phyloP scores from a whole-genome alignment of 257 asterid species.

The Jasminum sambac region DNA sequence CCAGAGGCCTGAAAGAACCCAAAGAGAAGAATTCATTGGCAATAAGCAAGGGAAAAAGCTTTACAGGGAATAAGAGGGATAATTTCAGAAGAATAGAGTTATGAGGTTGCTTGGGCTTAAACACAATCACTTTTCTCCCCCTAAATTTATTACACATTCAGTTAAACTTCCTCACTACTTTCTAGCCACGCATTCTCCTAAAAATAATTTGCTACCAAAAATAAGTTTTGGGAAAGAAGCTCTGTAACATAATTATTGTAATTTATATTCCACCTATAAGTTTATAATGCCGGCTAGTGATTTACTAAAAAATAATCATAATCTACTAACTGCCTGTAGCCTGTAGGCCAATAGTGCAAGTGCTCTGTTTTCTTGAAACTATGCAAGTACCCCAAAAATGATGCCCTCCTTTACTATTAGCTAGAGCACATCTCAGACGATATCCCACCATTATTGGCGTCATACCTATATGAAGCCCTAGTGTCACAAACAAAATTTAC shows the following conservation, averaged over 20 bases:
- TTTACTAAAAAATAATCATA: neutral
- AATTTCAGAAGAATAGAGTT: neutral
- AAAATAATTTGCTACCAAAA: no score
- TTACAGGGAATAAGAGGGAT: neutral
- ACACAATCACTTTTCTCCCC: no score
- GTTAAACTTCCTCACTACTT: no score
- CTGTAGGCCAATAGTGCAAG: neutral
- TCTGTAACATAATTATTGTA: neutral
- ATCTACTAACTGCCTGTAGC: neutral
- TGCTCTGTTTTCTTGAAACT: constrained; percentile 11
- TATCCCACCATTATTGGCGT: constrained; percentile 9
- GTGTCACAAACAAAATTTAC: constrained; percentile 10
- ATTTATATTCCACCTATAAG: constrained; percentile 12
- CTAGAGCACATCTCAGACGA: constrained; percentile 4
- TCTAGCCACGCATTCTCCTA: no score
- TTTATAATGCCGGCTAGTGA: neutral
- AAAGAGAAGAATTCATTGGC: neutral
- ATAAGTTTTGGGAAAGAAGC: no score
- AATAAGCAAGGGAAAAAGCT: neutral
- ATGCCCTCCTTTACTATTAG: constrained; percentile 15
- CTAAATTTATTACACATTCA: no score
- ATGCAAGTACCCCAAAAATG: neutral
- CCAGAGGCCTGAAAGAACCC: constrained; percentile 49
- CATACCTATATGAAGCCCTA: neutral
- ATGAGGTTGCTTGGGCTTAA: no score